Evolutionary conservation across 2,329 filamentous ascomycete species (phyloP).

Genomic region (Nothomitra cinnamomea): DNA sequence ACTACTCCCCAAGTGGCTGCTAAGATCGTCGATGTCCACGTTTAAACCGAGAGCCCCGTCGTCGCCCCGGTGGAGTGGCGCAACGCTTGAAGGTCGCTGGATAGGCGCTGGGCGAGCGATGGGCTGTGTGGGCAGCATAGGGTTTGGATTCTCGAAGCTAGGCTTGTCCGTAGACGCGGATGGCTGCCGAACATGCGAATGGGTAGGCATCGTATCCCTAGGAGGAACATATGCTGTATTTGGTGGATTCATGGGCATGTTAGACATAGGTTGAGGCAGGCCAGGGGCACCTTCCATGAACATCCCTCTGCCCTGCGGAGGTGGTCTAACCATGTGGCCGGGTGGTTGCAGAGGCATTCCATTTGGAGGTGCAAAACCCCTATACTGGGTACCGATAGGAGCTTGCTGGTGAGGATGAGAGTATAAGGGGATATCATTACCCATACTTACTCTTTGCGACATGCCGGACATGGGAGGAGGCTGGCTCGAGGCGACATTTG

Average conservation of each 20-base stretch:
- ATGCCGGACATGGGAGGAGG: constrained; percentile 36
- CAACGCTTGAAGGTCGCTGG: constrained; percentile 62
- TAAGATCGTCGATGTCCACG: constrained; percentile 51
- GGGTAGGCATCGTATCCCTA: constrained; percentile 25
- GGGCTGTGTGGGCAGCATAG: constrained; percentile 42
- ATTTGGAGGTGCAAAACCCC: constrained; percentile 33
- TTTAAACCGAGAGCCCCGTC: constrained; percentile 25
- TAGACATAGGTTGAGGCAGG: constrained; percentile 21
- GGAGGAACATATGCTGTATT: constrained; percentile 7
- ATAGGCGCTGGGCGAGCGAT: constrained; percentile 77
- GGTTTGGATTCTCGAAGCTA: constrained; percentile 37
- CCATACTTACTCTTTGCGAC: constrained; percentile 31
- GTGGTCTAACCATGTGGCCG: constrained; percentile 42
- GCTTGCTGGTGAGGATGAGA: constrained; percentile 22
- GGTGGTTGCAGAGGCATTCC: constrained; percentile 38
- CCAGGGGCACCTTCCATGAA: constrained; percentile 30
- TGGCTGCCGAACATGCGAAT: constrained; percentile 56
- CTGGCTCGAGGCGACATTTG: constrained; percentile 34
- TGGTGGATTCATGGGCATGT: not conserved
- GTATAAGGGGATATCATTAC: constrained; percentile 37
- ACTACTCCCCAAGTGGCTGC: constrained; percentile 74
- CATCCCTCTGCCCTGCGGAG: constrained; percentile 37
- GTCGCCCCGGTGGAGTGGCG: constrained; percentile 24
- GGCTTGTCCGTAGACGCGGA: constrained; percentile 45
- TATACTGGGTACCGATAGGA: constrained; percentile 28